These are phyloP conservation scores for Lodderomyces orthopsilosis DNA, from an alignment of 1,139 yeast genomes.

Conservation along the genomic window DNA sequence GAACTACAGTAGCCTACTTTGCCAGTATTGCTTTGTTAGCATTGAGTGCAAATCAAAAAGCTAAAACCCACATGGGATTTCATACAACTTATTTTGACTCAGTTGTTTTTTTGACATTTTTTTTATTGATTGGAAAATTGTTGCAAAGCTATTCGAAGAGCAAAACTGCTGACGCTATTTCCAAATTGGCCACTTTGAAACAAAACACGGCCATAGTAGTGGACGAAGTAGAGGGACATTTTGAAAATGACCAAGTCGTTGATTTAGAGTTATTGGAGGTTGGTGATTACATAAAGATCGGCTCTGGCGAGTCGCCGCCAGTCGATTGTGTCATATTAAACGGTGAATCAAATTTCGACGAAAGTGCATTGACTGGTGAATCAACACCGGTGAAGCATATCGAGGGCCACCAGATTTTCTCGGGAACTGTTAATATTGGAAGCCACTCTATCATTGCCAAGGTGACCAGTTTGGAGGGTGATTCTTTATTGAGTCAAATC, in stretches of 20 bases:
- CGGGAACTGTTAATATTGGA: slow-evolving; percentile 72
- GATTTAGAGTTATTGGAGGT: slow-evolving; percentile 56
- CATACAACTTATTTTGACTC: slow-evolving; percentile 74
- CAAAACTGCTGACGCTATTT: slow-evolving; percentile 65
- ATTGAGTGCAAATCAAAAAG: slow-evolving; percentile 42
- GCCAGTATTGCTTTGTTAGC: slow-evolving; percentile 60
- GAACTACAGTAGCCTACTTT: slow-evolving; percentile 70
- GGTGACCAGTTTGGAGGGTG: slow-evolving; percentile 60
- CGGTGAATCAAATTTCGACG: slow-evolving; percentile 64
- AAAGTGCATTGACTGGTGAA: slow-evolving; percentile 79
- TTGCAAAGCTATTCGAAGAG: slow-evolving; percentile 65
- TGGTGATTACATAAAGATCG: slow-evolving; percentile 58
- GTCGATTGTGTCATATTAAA: slow-evolving; percentile 63
- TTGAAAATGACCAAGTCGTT: slow-evolving; percentile 33
- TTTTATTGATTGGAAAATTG: slow-evolving; percentile 65
- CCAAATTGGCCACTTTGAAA: slow-evolving; percentile 50
- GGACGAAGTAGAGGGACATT: slow-evolving; percentile 18
- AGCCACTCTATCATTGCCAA: slow-evolving; percentile 51
- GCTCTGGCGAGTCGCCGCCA: slow-evolving; percentile 72
- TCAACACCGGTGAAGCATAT: slow-evolving; percentile 47
- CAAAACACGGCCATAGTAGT: slow-evolving; percentile 51
- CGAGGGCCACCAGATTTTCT: slow-evolving; percentile 62
- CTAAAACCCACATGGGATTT: slow-evolving; percentile 37
- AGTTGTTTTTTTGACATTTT: slow-evolving; percentile 71
- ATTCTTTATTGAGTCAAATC: slow-evolving; percentile 67